Percentiles rank a stretch among this genome's conserved stretches.
Conservation (phyloP, 306 rosid species). For the Biancaea sappan region DNA sequence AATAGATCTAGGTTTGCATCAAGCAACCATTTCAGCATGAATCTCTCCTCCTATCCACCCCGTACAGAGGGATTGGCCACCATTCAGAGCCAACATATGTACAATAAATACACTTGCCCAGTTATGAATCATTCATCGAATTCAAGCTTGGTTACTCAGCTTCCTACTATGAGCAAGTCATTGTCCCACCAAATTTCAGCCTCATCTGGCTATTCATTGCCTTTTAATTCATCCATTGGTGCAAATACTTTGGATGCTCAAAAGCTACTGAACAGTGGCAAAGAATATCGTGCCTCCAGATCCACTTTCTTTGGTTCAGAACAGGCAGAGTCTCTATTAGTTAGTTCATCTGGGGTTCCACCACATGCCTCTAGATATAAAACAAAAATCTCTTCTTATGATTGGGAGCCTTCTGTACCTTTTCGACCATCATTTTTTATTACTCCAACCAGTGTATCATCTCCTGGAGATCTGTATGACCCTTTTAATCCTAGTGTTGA, state of each 20-base stretch:
- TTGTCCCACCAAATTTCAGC: constrained; percentile 41
- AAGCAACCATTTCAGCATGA: constrained; percentile 39
- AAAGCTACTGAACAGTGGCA: constrained; percentile 44
- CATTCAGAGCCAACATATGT: constrained; percentile 36
- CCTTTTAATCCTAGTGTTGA: constrained; percentile 77
- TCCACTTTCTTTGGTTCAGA: constrained; percentile 54
- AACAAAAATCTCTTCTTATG: constrained; percentile 49
- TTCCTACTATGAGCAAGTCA: constrained; percentile 32
- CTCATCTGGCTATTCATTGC: constrained; percentile 43
- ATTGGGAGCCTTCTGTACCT: constrained; percentile 96
- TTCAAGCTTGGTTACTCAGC: constrained; percentile 29
- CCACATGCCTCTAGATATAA: constrained; percentile 44
- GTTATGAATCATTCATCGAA: constrained; percentile 37
- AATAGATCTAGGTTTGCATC: constrained; percentile 51
- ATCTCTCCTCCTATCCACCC: constrained; percentile 47
- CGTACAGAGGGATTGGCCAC: constrained; percentile 47
- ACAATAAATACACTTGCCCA: constrained; percentile 39
- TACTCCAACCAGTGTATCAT: constrained; percentile 52
- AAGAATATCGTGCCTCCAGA: constrained; percentile 42
- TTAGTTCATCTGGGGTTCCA: constrained; percentile 41
- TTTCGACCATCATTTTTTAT: constrained; percentile 82
- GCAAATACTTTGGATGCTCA: constrained; percentile 39
- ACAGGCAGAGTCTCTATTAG: constrained; percentile 40
- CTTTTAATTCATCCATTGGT: constrained; percentile 46
- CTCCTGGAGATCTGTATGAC: constrained; percentile 64